Base-by-base conservation (phyloP, 306 rosid genomes). In the Rosa lucieae region DNA sequence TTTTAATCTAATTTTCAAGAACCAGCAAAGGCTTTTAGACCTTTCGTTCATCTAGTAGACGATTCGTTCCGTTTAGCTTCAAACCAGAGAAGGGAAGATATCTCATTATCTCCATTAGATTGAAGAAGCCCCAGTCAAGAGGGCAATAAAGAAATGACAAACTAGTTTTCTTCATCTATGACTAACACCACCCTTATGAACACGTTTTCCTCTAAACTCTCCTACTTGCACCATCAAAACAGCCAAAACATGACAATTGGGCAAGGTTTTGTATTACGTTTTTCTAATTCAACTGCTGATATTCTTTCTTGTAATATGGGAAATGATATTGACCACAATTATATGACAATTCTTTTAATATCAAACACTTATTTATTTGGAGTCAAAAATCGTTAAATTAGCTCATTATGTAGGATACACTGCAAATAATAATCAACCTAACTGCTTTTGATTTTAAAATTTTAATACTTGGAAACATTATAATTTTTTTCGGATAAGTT, bases 221-320 rank as follows among this genome's bases (percentile, higher is more conserved):
- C 71, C 15, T 75, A 81, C 80, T 68, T 35, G 29, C 14, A 44
- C 61, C n/a, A n/a, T n/a, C 40, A 80, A 68, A 39, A 8, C 73
- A 66, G 52, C 44, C 79, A 9, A 58, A 65, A 18, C 61, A 39
- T 18, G 66, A 73, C 66, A 35, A 55, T 37, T 42, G 23, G 48
- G 42, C 2, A 53, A 53, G 35, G n/a, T 10, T n/a, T 8, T n/a
- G 61, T 14, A 14, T 37, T 52, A 68, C 72, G 51, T 68, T n/a
- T 49, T 32, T 10, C 17, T 72, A 53, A 73, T 73, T 66, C 77
- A 20, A 35, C 32, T 72, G 23, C 4, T 13, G 8, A 49, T 47
- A 26, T 26, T 72, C 48, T 49, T 49, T 51, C 63, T 73, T 73
- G 11, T 52, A 52, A 6, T 52, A 10, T 48, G 3, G 76, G 62